Percentiles rank a stretch among this genome's conserved stretches.
phyloP scores from a whole-genome alignment of 495 filamentous ascomycete species.

The Oidiodendron maius region DNA sequence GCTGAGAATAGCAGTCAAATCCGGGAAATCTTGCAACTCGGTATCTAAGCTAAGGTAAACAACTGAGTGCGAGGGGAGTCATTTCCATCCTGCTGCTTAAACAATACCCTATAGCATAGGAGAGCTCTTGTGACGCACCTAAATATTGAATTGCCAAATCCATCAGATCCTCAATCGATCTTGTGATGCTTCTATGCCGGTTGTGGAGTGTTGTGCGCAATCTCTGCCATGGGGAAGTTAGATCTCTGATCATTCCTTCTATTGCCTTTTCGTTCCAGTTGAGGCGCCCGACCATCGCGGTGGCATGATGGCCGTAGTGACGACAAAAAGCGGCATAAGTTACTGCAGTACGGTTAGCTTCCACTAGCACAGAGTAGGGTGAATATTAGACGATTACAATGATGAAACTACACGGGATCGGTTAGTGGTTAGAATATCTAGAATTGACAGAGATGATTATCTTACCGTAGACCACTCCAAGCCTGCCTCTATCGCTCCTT shows the following conservation, averaged over 20 bases:
- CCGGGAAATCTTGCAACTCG: conserved; percentile 10
- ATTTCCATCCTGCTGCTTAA: background rate
- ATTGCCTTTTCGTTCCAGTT: conserved; percentile 38
- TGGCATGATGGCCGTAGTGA: conserved; percentile 26
- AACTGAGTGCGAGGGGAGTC: conserved; percentile 2
- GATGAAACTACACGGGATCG: background rate
- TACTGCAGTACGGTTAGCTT: conserved; percentile 7
- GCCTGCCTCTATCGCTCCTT: conserved; percentile 14
- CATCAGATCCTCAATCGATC: conserved; percentile 13
- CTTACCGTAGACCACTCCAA: conserved; percentile 22
- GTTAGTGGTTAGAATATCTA: background rate
- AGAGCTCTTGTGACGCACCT: conserved; percentile 6
- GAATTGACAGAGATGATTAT: background rate
- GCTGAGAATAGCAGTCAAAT: conserved; percentile 3
- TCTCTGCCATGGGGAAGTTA: conserved; percentile 22
- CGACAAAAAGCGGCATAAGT: conserved; percentile 31
- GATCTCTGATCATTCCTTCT: conserved; percentile 24
- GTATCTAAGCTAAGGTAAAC: background rate
- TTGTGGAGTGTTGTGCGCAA: conserved; percentile 7
- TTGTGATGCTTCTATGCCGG: background rate
- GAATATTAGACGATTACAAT: background rate
- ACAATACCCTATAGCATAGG: background rate
- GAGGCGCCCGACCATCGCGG: conserved; percentile 11
- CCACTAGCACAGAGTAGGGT: background rate
- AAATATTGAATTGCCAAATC: conserved; percentile 9